Base-by-base conservation (phyloP, 768 basidiomycete genomes). In the Astraeus odoratus region DNA sequence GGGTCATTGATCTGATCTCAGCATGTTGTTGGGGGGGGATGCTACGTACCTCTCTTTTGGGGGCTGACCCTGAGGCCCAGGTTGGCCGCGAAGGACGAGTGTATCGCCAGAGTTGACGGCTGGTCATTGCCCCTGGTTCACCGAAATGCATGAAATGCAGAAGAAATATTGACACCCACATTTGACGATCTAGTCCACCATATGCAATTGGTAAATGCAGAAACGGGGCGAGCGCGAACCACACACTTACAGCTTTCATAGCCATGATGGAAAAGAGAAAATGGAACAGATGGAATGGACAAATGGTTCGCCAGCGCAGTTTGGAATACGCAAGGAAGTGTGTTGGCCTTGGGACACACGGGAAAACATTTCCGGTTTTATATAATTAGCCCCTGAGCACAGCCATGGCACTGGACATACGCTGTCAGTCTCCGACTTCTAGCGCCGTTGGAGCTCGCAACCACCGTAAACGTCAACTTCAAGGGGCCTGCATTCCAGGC, bases 61-160 rank as follows among this genome's bases (percentile, higher is more conserved):
- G 44, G 83, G 80, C 63, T 92, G 89, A 7, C 92, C 91, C 59
- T 88, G 86, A 1, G 83, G 76, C 27, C 81, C 83, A 31, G 77
- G 80, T 50, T 78, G 76, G 52, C 77, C 83, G 65, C 92, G 82
- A 43, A 96, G 70, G 46, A 95, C 75, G 46, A 94, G 78, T 33
- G 91, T 86, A 64, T 95, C 93, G 29, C 90, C 92, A 35, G 92
- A 95, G 50, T 89, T 77, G 55, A 88, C 90, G 58, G 88, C 92
- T 92, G 61, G 43, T 10, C 36, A 53, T 51, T 39, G 61, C 59
- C 53, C 47, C 53, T 39, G 49, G 60, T 26, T 50, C 46, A 49
- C 51, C 57, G 49, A 61, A 57, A 44, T 41, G 46, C 50, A 30
- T 10, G 37, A 36, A 47, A n/a, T n/a, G n/a, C n/a, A n/a, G 20